Evolutionary conservation across 768 basidiomycete species (phyloP), one percentile per base, ranked within the genome.

Genomic region (Boletus rufocinnamomeus): DNA sequence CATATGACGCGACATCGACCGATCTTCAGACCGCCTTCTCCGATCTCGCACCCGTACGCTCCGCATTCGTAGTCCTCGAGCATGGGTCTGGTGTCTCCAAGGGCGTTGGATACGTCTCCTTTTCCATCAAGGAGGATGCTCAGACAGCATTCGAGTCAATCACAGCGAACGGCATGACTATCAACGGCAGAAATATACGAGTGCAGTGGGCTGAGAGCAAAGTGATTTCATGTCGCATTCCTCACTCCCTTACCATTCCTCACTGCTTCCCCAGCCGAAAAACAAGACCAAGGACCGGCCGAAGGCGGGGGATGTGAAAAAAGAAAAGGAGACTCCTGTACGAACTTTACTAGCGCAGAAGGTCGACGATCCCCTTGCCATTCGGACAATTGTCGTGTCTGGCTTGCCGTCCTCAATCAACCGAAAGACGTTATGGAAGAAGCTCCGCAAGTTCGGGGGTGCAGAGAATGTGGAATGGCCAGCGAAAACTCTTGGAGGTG

Each of bases 31-130:
- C 95, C 0, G 83, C 95, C 23, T 97, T 98, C 77, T 98, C 95
- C 8, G 93, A 95, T 72, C 84, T 97, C 62, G 97, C 94, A 1
- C 97, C 97, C 30, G 91, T 99, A 17, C 84, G 94, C 38, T 88
- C 89, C 21, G 95, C 95, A 0, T 98, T 99, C 67, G 87, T 99
- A 8, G 97, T 98, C 21, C 84, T 86, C 14, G 88, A 95, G 54
- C 85, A 82, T 9, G 88, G 82, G 35, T 82, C 84, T 1, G 85
- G 86, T 19, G 76, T 83, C 6, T 95, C 93, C 1, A 97, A 98
- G 71, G 96, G 96, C 62, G 95, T 98, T 23, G 97, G 97, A 59
- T 98, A 97, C 69, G 93, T 98, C 61, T 88, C 93, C 1, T 98
- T 96, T 73, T 86, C 94, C 1, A 79, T 93, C 56, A 84, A 82